Base-by-base conservation (phyloP, 305 asterid genomes). In the Solanum hybrid region DNA sequence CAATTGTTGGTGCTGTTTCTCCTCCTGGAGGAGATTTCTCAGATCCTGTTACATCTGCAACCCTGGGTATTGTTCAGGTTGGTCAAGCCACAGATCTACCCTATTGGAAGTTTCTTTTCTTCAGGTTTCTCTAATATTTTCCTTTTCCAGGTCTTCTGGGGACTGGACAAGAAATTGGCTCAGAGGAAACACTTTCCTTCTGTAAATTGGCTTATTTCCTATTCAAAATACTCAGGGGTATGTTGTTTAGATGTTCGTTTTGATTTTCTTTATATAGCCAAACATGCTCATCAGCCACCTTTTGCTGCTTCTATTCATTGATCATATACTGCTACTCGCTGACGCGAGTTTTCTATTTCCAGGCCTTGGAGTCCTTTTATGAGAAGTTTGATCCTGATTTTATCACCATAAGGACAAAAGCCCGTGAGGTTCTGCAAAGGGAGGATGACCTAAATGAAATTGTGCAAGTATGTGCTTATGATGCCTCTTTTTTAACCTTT, bases 21-120 rank as follows among this genome's bases (percentile, higher is more conserved):
- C 99, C 98, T 83, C 99, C 99, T 2, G 98, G 99, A 89, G 99
- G 98, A 91, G 98, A 96, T 94, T 97, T 97, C 93, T 97, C 99
- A 36, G 98, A 97, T 91, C 99, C 98, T 85, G 98, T 97, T 91
- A 97, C 98, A 38, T 96, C 99, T 87, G 98, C 99, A 77, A 97
- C 99, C 70, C 99, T 97, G 91, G 95, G 98, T 92, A 97, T 96
- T 87, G 98, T 97, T 90, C 99, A 97, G 98, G 99, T 97, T 90
- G 91, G 91, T 83, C 82, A 78, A 80, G 85, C 34, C 26, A 27
- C 17, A 38, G 87, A 38, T 26, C 34, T 13, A 81, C 24, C 61
- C 70, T 81, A 81, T 81, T 38, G 70, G 81, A 36, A 45, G 89
- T 73, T 12, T 87, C 2, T 32, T 38, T 87, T 78, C 45, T 65